Conservation (phyloP, 768 basidiomycete species). For the Porpolomopsis calyptriformis region DNA sequence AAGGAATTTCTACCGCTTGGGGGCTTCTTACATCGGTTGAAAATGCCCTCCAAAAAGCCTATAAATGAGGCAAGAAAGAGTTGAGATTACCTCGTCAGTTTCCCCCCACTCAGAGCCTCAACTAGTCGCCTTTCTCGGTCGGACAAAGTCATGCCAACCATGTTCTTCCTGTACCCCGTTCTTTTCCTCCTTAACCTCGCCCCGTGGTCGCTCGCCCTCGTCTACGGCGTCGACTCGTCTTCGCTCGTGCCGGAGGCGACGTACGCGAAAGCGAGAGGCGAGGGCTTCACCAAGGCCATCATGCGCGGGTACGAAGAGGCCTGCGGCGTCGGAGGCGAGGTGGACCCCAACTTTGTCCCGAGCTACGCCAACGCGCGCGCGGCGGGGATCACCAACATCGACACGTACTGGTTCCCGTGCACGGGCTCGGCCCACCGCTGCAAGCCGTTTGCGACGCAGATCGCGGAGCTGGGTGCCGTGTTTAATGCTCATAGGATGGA, state of each 20-base stretch:
- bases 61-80: too few relatives aligned
- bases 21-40: too few relatives aligned
- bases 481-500: background rate
- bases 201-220: background rate
- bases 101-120: too few relatives aligned
- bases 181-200: background rate
- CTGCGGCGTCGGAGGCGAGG: background rate
- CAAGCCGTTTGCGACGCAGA: background rate
- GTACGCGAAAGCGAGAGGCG: background rate
- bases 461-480: background rate
- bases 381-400: background rate
- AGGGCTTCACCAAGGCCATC: background rate
- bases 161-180: background rate
- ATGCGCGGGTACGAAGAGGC: conserved; percentile 1
- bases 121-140: too few relatives aligned
- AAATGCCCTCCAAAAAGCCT: too few relatives aligned
- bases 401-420: conserved; percentile 3
- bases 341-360: background rate
- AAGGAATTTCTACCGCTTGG: too few relatives aligned
- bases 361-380: background rate
- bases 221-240: background rate
- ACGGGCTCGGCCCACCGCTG: background rate
- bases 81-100: too few relatives aligned
- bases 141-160: too few relatives aligned
- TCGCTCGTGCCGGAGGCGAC: background rate